These are phyloP conservation scores for Cercospora sp. DNA, from an alignment of 2,329 filamentous ascomycete species.

Conservation along the genomic window DNA sequence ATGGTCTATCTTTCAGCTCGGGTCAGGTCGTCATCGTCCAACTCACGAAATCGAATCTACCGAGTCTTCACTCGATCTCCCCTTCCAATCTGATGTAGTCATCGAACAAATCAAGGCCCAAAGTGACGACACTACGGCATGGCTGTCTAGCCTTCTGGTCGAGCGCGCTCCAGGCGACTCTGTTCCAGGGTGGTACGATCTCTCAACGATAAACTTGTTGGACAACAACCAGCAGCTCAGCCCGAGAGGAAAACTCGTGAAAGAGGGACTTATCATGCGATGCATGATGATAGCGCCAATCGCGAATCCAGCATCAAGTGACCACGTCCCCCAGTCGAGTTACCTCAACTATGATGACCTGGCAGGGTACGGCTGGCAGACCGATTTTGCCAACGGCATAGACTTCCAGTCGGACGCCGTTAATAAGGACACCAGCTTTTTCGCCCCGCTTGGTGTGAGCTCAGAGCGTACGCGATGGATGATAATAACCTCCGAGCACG, in stretches of 20 bases:
- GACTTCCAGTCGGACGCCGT: no score
- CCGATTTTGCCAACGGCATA: no score
- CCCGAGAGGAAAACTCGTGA: neutral
- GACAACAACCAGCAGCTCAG: neutral
- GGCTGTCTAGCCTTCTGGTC: neutral
- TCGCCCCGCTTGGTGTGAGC: no score
- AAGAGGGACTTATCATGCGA: neutral
- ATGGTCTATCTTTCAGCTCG: neutral
- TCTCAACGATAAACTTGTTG: neutral
- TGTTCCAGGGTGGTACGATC: neutral
- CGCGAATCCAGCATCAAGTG: neutral
- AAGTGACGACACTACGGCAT: neutral
- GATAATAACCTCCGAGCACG: no score
- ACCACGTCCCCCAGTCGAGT: no score
- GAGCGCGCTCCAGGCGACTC: neutral
- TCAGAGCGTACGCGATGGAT: neutral
- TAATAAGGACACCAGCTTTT: no score
- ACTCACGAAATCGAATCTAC: neutral
- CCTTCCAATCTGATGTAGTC: neutral
- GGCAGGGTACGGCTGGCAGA: no score
- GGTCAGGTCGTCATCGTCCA: neutral
- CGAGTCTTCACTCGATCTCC: neutral
- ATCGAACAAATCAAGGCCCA: neutral
- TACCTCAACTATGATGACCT: no score
- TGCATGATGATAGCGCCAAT: neutral